phyloP scores from a whole-genome alignment of 768 basidiomycete species.

The Melanogaster broomeanus region DNA sequence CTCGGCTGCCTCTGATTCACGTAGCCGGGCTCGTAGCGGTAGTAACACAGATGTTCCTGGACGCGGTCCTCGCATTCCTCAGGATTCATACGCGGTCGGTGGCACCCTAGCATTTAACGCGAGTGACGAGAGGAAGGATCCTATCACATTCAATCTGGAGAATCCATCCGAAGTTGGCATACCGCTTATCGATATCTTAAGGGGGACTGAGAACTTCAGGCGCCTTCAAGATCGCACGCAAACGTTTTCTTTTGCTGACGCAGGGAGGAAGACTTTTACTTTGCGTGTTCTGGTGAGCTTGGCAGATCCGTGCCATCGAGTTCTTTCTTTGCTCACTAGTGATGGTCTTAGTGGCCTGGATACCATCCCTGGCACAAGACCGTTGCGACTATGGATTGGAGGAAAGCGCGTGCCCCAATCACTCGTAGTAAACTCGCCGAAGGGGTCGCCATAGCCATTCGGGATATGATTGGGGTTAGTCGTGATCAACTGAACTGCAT shows the following conservation, averaged over 20 bases:
- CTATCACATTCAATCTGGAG: conserved; percentile 60
- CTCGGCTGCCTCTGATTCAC: conserved; percentile 6
- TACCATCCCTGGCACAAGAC: conserved; percentile 74
- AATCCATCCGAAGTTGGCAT: conserved; percentile 60
- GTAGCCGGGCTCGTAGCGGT: neutral
- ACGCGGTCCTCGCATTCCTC: conserved; percentile 24
- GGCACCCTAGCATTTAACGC: conserved; percentile 6
- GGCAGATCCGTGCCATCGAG: neutral
- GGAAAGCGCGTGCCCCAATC: conserved; percentile 71
- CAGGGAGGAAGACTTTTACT: conserved; percentile 73
- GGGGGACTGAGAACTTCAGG: conserved; percentile 44
- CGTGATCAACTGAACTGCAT: neutral
- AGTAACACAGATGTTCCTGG: conserved; percentile 5
- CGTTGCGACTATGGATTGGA: conserved; percentile 76
- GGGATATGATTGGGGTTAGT: conserved; percentile 61
- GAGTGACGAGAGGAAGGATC: conserved; percentile 40
- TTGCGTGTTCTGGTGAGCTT: conserved; percentile 66
- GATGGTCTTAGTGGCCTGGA: conserved; percentile 66
- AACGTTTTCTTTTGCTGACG: conserved; percentile 54
- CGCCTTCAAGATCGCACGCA: conserved; percentile 57
- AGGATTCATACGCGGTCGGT: conserved; percentile 20
- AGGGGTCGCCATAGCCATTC: conserved; percentile 70
- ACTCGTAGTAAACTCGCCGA: conserved; percentile 73
- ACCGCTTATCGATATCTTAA: conserved; percentile 59
- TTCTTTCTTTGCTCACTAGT: conserved; percentile 1